These are phyloP conservation scores for Pseudohalonectria lignicola DNA, from an alignment of 2,329 filamentous ascomycete species.

Conservation along the genomic window DNA sequence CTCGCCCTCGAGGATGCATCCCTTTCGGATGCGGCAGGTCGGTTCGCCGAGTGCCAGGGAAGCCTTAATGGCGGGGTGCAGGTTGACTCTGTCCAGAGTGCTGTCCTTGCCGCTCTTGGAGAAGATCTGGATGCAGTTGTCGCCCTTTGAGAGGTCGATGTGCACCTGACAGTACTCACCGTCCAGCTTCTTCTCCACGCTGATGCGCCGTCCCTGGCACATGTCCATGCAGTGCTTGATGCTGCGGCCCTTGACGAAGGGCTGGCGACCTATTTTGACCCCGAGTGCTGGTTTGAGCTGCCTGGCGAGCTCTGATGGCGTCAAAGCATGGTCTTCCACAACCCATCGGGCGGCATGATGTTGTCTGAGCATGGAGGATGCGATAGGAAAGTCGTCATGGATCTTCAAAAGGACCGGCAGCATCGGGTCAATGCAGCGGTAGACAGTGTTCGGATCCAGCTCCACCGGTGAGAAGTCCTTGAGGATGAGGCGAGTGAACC, in stretches of 20 bases:
- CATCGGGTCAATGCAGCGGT: slow-evolving; percentile 54
- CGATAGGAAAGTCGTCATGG: slow-evolving; percentile 46
- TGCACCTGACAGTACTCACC: slow-evolving; percentile 89
- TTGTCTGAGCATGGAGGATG: background rate
- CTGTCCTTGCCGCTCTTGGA: slow-evolving; percentile 90
- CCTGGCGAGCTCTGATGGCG: slow-evolving; percentile 12
- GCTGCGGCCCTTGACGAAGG: slow-evolving; percentile 55
- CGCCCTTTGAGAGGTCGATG: slow-evolving; percentile 49
- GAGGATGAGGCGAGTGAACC: slow-evolving; percentile 71
- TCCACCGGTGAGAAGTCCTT: slow-evolving; percentile 63
- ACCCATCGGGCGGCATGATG: background rate
- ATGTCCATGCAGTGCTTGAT: slow-evolving; percentile 67
- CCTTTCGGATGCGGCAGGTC: slow-evolving; percentile 46
- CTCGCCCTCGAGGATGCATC: slow-evolving; percentile 77
- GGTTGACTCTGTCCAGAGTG: slow-evolving; percentile 52
- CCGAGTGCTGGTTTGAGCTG: slow-evolving; percentile 43
- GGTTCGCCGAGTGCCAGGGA: slow-evolving; percentile 51
- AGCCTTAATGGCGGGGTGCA: slow-evolving; percentile 53
- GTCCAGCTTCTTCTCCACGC: slow-evolving; percentile 73
- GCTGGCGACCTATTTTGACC: slow-evolving; percentile 52
- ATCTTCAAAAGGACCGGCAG: slow-evolving; percentile 61
- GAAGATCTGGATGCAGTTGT: slow-evolving; percentile 62
- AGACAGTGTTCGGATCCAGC: slow-evolving; percentile 44
- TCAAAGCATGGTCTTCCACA: background rate
- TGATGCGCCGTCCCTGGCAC: slow-evolving; percentile 48